Evolutionary conservation across 768 basidiomycete species (phyloP), one percentile per base, ranked within the genome.

Genomic region (Pisolithus orientalis): DNA sequence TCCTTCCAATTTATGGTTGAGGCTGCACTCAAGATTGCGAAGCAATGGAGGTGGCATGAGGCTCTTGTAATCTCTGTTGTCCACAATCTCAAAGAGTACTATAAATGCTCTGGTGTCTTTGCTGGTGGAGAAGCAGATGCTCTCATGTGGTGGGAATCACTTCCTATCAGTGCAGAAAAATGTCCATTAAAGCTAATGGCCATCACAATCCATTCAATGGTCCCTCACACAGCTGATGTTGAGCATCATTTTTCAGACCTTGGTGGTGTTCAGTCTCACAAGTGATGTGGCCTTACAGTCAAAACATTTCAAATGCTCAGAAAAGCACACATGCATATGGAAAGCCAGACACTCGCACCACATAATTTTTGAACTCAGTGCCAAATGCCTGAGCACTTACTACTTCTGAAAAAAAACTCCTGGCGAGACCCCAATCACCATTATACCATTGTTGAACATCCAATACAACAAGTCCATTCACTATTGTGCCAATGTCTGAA

Each of bases 221-320:
- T 68, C 7, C 65, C 66, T 9, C 66, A 66, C 53, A 44, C 65
- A 3, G 63, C 61, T 11, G 60, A 67, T 27, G 56, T 67, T 38
- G 65, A 67, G 49, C 43, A 52, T 0, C 44, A 61, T 3, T 67
- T 66, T 54, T 65, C 64, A 0, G 44, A 31, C 14, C 57, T 66
- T 13, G 57, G 58, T 11, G 54, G 57, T 6, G 50, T 57, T 27
- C 65, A 68, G 49, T 28, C 50, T 3, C 51, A 48, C 1, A 57
- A 57, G 39, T 54, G 55, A 8, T 62, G 49, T 44, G 47, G 50
- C 10, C 52, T 66, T 9, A 50, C 53, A 8, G 49, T 54, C 13
- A 6, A 42, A 21, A 54, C 21, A 8, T 54, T 51, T 28, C 17
- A 54, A 37, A 29, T 42, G 8, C 39, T 56, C 39, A 50, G 37